Base-by-base conservation (phyloP, 1,139 yeast species). In the Pichia sp. region DNA sequence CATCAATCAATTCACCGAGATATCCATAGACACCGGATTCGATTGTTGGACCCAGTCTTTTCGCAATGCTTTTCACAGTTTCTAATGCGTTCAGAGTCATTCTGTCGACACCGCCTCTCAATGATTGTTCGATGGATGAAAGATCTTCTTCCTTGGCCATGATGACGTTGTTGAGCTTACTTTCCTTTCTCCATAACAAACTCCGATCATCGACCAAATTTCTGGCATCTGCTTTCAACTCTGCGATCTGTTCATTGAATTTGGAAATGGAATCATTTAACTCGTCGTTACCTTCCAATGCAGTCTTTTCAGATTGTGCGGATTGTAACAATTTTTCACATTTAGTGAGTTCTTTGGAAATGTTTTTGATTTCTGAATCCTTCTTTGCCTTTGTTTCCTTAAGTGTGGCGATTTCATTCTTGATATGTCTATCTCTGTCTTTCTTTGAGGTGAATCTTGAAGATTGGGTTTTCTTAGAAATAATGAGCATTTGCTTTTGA, bases 181-280 rank as follows among this genome's bases (percentile, higher is more conserved):
- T 80, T 59, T 88, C 96, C 32, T 83, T 82, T 61, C 96, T 79
- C 96, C 96, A 89, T 15, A 84, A 66, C 14, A 67, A 68, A 60
- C 87, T 88, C 56, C 95, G 76, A 51, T 77, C 73, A 59, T 91
- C 96, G 15, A 78, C 72, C 28, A 80, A 69, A 4, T 61, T 67
- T n/a, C 69, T 65, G 24, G 79, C 71, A 22, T 70, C 60, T 8
- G 61, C 49, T 57, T 75, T 81, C 28, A 76, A 55, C 0, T 59
- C 59, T 6, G 62, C 46, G 5, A 74, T 52, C 24, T 64, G 62
- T n/a, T 41, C 31, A 40, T 52, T 53, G 2, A 47, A 17, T 6
- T 59, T 7, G n/a, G 31, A n/a, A 18, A 49, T 44, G 34, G 31
- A 28, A 42, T 54, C 31, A 57, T 49, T 38, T 58, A 48, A 14